Conservation (phyloP, 2,329 filamentous ascomycete genomes). For the Exophiala alcalophila region DNA sequence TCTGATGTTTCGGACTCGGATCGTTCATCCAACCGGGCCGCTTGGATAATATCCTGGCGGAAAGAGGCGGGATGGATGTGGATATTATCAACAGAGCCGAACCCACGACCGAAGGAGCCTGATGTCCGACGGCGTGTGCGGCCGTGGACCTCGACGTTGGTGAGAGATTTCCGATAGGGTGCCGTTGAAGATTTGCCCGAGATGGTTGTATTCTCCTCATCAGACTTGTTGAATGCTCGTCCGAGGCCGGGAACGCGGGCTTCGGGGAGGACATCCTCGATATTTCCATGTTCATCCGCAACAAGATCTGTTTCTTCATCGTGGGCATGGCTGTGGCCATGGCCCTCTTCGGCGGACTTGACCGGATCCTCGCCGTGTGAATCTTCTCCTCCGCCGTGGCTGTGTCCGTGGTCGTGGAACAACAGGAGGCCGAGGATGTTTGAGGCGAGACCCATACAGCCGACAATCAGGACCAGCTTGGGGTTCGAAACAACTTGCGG, state of each 20-base stretch:
- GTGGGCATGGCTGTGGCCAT: conserved; percentile 43
- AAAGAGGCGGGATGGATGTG: conserved; percentile 87
- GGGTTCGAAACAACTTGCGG: conserved; percentile 84
- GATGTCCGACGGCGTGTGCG: conserved; percentile 58
- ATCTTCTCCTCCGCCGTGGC: conserved; percentile 61
- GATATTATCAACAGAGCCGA: conserved; percentile 63
- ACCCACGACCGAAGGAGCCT: conserved; percentile 59
- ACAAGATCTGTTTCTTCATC: conserved; percentile 34
- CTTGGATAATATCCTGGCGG: conserved; percentile 86
- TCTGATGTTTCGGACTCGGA: conserved; percentile 51
- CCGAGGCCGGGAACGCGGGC: conserved; percentile 53
- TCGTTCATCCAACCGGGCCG: conserved; percentile 62
- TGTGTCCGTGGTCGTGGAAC: conserved; percentile 89
- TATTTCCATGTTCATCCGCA: conserved; percentile 58
- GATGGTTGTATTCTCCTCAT: conserved; percentile 33
- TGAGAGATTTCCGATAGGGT: conserved; percentile 32
- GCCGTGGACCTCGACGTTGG: conserved; percentile 32
- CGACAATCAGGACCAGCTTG: conserved; percentile 83
- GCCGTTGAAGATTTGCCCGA: conserved; percentile 31
- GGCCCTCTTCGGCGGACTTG: conserved; percentile 53
- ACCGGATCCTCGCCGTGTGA: conserved; percentile 40
- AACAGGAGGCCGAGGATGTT: conserved; percentile 87
- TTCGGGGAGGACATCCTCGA: conserved; percentile 63
- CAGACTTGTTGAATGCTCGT: conserved; percentile 28
- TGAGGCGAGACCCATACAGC: conserved; percentile 77